Evolutionary conservation across 2,329 filamentous ascomycete genomes (phyloP).

Genomic region (Neonectria ditissima): DNA sequence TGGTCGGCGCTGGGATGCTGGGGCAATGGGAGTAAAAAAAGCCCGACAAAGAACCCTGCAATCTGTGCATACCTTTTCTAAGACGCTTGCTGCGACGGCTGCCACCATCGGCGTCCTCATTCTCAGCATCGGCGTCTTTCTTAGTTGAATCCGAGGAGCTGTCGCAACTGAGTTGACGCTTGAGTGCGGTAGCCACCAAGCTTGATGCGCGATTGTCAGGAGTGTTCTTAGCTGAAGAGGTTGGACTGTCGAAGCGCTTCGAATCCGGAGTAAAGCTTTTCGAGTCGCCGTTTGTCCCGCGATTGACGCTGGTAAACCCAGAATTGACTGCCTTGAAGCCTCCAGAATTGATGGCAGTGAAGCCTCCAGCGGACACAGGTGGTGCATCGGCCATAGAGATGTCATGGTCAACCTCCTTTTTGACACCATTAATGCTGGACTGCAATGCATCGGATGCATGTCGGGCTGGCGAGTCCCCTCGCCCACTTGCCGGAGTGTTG

Average conservation of each 20-base stretch:
- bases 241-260: slow-evolving; percentile 71
- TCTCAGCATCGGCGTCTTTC: slow-evolving; percentile 61
- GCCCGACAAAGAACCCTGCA: slow-evolving; percentile 5
- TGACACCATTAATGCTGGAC: slow-evolving; percentile 58
- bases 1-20: slow-evolving; percentile 31
- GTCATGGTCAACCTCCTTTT: slow-evolving; percentile 61
- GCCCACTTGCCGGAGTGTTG: slow-evolving; percentile 68
- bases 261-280: slow-evolving; percentile 72
- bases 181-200: slow-evolving; percentile 71
- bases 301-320: slow-evolving; percentile 76
- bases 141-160: slow-evolving; percentile 60
- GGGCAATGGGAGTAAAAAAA: slow-evolving; percentile 13
- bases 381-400: slow-evolving; percentile 61
- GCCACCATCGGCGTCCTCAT: slow-evolving; percentile 71
- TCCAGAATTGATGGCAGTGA: slow-evolving; percentile 60
- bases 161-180: slow-evolving; percentile 79
- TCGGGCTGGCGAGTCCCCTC: slow-evolving; percentile 75
- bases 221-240: slow-evolving; percentile 72
- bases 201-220: slow-evolving; percentile 71
- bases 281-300: slow-evolving; percentile 56
- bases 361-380: slow-evolving; percentile 57
- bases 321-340: slow-evolving; percentile 79
- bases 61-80: slow-evolving; percentile 69
- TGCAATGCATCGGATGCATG: slow-evolving; percentile 67
- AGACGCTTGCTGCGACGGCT: slow-evolving; percentile 91